Percentiles rank a stretch among this genome's conserved stretches.
phyloP scores from a whole-genome alignment of 306 rosid genomes.

The Lotus japonicus region DNA sequence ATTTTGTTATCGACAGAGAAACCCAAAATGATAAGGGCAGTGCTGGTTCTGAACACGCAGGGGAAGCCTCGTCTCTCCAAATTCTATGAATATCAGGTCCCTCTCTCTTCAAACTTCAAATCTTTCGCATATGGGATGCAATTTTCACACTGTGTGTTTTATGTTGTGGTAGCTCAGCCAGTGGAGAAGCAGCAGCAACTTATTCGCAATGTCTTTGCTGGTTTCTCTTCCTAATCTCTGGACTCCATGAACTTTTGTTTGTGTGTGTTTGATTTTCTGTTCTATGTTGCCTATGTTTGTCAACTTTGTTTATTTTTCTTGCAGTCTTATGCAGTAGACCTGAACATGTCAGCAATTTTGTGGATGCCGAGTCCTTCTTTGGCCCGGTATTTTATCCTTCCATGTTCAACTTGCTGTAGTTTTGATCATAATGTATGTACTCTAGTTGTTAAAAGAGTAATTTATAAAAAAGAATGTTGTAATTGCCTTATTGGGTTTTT shows the following conservation, averaged over 20 bases:
- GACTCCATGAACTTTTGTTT: background rate
- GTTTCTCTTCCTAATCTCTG: constrained; percentile 29
- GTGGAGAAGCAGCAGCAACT: constrained; percentile 87
- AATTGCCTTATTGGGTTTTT: constrained; percentile 1
- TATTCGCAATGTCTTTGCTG: constrained; percentile 78
- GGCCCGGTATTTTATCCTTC: constrained; percentile 53
- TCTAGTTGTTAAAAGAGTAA: background rate
- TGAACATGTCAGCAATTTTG: constrained; percentile 82
- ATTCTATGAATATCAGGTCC: constrained; percentile 76
- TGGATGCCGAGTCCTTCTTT: constrained; percentile 74
- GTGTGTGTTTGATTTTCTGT: background rate
- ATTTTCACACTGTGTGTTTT: constrained; percentile 3
- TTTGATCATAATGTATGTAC: background rate
- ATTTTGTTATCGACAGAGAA: background rate
- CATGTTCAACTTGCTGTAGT: background rate
- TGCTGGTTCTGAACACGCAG: constrained; percentile 81
- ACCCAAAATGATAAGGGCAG: constrained; percentile 67
- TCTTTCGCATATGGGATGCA: background rate
- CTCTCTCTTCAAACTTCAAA: background rate
- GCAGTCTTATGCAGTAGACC: constrained; percentile 85
- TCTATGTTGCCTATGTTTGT: background rate
- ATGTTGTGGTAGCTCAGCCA: constrained; percentile 46
- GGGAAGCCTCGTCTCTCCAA: constrained; percentile 93
- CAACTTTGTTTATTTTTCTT: constrained; percentile 3
- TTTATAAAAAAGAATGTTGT: no score